Percentiles rank a stretch among this genome's conserved stretches.
These are phyloP conservation scores for Trichosporon coremiiforme DNA, from an alignment of 1,284 basidiomycete genomes.

Conservation along the genomic window DNA sequence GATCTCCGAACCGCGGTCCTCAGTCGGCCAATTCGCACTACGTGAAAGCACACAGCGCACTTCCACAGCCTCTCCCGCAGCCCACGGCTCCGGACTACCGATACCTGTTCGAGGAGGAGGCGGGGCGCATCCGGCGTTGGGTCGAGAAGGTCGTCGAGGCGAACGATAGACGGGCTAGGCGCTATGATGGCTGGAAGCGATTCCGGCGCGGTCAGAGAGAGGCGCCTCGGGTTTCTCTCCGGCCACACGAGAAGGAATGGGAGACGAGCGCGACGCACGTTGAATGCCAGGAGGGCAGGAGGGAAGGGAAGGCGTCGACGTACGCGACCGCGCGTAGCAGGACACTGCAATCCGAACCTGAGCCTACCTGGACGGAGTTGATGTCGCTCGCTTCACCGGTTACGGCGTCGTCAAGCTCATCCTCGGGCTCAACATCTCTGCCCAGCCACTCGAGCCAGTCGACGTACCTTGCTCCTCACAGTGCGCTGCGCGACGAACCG, in stretches of 20 bases:
- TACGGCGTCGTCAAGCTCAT: background rate
- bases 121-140: background rate
- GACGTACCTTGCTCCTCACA: background rate
- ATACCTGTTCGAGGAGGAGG: background rate
- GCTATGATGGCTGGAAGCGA: background rate
- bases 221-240: too few species aligned
- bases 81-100: background rate
- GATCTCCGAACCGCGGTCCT: background rate
- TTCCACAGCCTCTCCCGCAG: background rate
- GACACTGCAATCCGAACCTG: background rate
- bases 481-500: background rate
- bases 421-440: background rate
- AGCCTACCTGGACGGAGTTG: background rate
- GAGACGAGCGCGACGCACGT: too few species aligned
- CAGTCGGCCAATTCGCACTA: background rate
- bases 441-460: background rate
- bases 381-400: background rate
- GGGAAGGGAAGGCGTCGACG: background rate
- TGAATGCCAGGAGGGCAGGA: background rate
- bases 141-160: background rate
- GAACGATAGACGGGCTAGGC: background rate
- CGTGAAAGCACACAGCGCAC: background rate
- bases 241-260: too few species aligned
- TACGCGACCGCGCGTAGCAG: background rate
- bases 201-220: background rate